A percentile compares a stretch with the other conserved stretches of the same genome.
Conservation (phyloP, 305 asterid genomes). For the Plantago coronopus region DNA sequence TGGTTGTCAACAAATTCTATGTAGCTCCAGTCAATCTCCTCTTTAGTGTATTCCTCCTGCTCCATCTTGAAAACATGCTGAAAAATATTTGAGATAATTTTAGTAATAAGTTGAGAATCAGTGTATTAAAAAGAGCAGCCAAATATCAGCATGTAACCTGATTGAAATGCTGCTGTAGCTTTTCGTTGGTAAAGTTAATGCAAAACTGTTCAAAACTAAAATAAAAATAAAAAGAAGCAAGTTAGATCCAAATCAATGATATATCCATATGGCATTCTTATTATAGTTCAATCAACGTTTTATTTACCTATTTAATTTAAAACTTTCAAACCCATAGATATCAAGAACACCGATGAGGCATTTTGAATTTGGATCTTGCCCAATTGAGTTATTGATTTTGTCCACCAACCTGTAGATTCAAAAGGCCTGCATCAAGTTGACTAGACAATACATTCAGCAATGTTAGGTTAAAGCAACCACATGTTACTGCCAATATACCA, state of each 20-base stretch:
- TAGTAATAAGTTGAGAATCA: constrained; percentile 21
- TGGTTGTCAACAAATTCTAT: constrained; percentile 96
- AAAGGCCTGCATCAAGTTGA: constrained; percentile 23
- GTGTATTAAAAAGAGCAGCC: constrained; percentile 16
- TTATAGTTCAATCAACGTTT: constrained; percentile 28
- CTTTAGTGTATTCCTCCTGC: constrained; percentile 94
- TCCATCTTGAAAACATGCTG: constrained; percentile 99
- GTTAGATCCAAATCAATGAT: constrained; percentile 20
- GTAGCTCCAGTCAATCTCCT: constrained; percentile 94
- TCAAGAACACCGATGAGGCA: constrained; percentile 93
- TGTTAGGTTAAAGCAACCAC: constrained; percentile 21
- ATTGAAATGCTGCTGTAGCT: constrained; percentile 98
- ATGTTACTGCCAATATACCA: constrained; percentile 41
- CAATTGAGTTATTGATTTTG: constrained; percentile 84
- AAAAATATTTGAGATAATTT: constrained; percentile 21
- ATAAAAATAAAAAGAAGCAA: constrained; percentile 10
- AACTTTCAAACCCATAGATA: constrained; percentile 98
- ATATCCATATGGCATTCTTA: constrained; percentile 11
- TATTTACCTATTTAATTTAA: constrained; percentile 62
- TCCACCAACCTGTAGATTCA: constrained; percentile 75
- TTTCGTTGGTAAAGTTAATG: constrained; percentile 92
- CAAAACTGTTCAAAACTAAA: constrained; percentile 88
- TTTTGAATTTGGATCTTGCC: constrained; percentile 88
- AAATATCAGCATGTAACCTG: constrained; percentile 53
- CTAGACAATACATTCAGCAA: constrained; percentile 18